Percentiles rank a stretch among this genome's conserved stretches.
Evolutionary conservation across 2,329 filamentous ascomycete species (phyloP).

Genomic region (Aureobasidium mangrovei): DNA sequence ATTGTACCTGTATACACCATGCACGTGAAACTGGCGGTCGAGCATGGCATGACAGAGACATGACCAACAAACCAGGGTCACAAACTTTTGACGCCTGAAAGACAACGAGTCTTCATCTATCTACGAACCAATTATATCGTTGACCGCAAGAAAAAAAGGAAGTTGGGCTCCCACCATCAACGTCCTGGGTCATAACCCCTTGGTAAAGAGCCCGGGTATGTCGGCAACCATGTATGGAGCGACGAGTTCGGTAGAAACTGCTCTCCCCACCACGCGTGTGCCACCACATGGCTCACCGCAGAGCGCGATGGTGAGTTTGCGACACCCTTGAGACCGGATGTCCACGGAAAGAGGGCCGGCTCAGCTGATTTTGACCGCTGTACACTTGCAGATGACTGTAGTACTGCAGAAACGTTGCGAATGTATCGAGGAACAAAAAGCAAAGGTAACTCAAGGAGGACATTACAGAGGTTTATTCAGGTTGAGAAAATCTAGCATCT

Average conservation of each 20-base stretch:
- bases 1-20: neutral
- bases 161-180: too few relatives aligned
- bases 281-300: neutral
- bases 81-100: neutral
- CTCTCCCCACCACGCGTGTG: neutral
- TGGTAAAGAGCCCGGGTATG: neutral
- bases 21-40: neutral
- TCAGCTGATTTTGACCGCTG: neutral
- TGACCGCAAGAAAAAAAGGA: neutral
- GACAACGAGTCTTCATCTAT: neutral
- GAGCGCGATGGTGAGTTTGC: neutral
- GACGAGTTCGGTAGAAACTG: neutral
- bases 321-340: neutral
- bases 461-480: conserved; percentile 4
- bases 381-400: neutral
- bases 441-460: neutral
- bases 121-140: neutral
- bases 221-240: neutral
- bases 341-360: neutral
- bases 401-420: too few relatives aligned
- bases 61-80: neutral
- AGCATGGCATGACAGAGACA: neutral
- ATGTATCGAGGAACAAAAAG: neutral
- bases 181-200: too few relatives aligned
- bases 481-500: neutral